A percentile compares a stretch with the other conserved stretches of the same genome.
These are phyloP conservation scores for Larix kaempferi DNA, from an alignment of 75 land plant genomes.

Conservation along the genomic window DNA sequence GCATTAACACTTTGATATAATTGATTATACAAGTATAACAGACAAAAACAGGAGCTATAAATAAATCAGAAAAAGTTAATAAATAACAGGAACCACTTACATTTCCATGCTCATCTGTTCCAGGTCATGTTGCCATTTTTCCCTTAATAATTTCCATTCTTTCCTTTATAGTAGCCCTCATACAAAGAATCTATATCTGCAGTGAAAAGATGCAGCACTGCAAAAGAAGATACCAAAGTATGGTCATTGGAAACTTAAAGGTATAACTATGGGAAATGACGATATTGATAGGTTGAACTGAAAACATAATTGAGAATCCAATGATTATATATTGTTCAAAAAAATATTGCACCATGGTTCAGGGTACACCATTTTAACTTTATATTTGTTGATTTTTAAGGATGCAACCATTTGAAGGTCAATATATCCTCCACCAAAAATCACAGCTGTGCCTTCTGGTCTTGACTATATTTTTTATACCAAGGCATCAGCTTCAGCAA, in stretches of 20 bases:
- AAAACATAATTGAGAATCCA: no score
- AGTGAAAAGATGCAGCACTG: constrained; percentile 97
- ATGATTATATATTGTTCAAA: background rate
- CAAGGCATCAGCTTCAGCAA: constrained; percentile 91
- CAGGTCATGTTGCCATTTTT: constrained; percentile 84
- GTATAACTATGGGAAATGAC: background rate
- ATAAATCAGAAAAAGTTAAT: background rate
- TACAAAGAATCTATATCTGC: constrained; percentile 89
- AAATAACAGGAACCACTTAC: constrained; percentile 51
- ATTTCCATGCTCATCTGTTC: constrained; percentile 62
- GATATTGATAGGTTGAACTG: background rate
- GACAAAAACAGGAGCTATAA: background rate
- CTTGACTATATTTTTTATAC: constrained; percentile 63
- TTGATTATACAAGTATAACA: background rate
- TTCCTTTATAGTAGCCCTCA: constrained; percentile 85
- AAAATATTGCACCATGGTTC: constrained; percentile 98
- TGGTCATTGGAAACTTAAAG: background rate
- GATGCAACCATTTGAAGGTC: constrained; percentile 93
- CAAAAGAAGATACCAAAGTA: constrained; percentile 5
- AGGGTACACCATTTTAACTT: constrained; percentile 95
- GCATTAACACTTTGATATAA: background rate
- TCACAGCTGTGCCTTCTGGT: constrained; percentile 73
- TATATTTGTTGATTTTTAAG: constrained; percentile 64
- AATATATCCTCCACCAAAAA: constrained; percentile 98
- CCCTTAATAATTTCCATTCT: constrained; percentile 88